A percentile compares a stretch with the other conserved stretches of the same genome.
Conservation (phyloP, 2,329 filamentous ascomycete genomes). For the Neonectria neomacrospora region DNA sequence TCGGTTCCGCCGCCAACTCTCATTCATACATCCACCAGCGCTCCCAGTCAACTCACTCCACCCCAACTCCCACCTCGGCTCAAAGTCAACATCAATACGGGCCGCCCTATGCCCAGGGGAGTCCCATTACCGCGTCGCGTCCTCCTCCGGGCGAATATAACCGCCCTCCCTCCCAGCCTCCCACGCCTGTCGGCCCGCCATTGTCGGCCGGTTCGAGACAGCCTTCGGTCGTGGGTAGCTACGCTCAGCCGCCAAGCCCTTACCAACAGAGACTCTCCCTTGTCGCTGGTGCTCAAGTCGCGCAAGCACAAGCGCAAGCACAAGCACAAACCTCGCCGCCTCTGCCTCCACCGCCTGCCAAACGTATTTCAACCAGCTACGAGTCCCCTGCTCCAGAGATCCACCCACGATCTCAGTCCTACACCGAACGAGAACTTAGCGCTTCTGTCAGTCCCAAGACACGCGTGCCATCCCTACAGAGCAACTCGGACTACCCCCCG, state of each 20-base stretch:
- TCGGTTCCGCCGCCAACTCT: slow-evolving; percentile 54
- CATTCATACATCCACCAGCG: slow-evolving; percentile 58
- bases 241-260: slow-evolving; percentile 66
- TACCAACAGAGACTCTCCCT: slow-evolving; percentile 63
- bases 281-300: slow-evolving; percentile 43
- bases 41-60: slow-evolving; percentile 69
- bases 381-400: slow-evolving; percentile 56
- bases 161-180: slow-evolving; percentile 65
- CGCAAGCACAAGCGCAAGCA: slow-evolving; percentile 46
- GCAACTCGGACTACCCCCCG: slow-evolving; percentile 51
- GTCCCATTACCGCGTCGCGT: slow-evolving; percentile 61
- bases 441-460: slow-evolving; percentile 85
- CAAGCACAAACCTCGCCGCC: slow-evolving; percentile 50
- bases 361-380: slow-evolving; percentile 58
- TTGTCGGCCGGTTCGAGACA: slow-evolving; percentile 56
- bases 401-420: slow-evolving; percentile 62
- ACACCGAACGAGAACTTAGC: slow-evolving; percentile 74
- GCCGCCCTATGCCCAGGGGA: slow-evolving; percentile 62
- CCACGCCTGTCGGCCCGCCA: slow-evolving; percentile 64
- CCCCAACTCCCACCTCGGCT: slow-evolving; percentile 70
- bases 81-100: slow-evolving; percentile 68
- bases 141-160: slow-evolving; percentile 55
- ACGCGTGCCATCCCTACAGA: slow-evolving; percentile 64
- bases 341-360: slow-evolving; percentile 50
- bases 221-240: slow-evolving; percentile 53